Base-by-base conservation (phyloP, 2,329 filamentous ascomycete genomes). In the Fusarium paranaense region DNA sequence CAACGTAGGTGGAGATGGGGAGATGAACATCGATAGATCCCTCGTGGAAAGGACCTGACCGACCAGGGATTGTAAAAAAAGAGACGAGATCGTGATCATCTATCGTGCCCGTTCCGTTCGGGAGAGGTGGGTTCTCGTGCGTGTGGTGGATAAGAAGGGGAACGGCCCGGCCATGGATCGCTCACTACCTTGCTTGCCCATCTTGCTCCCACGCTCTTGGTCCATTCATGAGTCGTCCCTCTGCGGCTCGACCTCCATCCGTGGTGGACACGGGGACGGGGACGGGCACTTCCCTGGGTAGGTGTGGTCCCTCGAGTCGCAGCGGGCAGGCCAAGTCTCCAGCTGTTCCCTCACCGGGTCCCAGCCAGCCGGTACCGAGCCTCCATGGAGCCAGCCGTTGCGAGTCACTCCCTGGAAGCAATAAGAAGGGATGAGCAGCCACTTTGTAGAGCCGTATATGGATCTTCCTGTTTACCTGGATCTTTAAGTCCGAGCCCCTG, bases 331-430 rank as follows among this genome's bases (percentile, higher is more conserved):
- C 57, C 47, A 59, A 73, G 65, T 65, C 67, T 78, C 71, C 65
- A 66, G 67, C 32, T 66, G 52, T 56, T 72, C 68, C 64, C 72
- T 77, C 78, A 76, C 76, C 71, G 72, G 70, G 72, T 75, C 67
- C 77, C 74, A 70, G 65, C 45, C 62, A 69, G 66, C 70, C 73
- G 76, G 73, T 76, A 78, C 62, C 76, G 67, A 78, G 73, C 47
- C 54, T 67, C 56, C 62, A 64, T 71, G 60, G 62, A 60, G 47
- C 65, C 71, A 75, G 66, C 62, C 60, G 65, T 66, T 71, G 66
- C 62, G 62, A 70, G 64, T 64, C 66, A 65, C 69, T 73, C 67
- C 74, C 75, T 65, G 69, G 63, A 63, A 64, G 54, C 63, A 70
- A 72, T 60, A 71, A 72, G 64, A 74, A 69, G 73, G 66, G 61